Percentiles rank a stretch among this genome's conserved stretches.
Evolutionary conservation across 768 basidiomycete genomes (phyloP).

Genomic region (Tricholomella constricta): DNA sequence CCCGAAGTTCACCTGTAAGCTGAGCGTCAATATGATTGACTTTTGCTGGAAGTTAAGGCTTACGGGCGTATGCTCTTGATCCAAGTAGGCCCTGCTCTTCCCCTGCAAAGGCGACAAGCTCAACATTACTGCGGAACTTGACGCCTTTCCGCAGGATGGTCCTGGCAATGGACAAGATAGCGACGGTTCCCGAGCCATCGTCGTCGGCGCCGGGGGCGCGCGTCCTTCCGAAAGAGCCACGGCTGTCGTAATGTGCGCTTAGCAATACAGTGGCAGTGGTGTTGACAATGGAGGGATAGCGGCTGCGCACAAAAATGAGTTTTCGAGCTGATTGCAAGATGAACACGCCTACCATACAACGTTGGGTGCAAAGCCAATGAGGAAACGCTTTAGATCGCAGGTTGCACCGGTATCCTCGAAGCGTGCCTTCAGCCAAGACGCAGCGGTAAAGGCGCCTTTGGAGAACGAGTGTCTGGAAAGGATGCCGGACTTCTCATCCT

Average conservation of each 20-base stretch:
- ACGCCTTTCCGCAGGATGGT: slow-evolving; percentile 68
- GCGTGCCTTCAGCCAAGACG: slow-evolving; percentile 70
- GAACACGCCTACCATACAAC: slow-evolving; percentile 69
- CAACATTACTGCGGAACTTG: slow-evolving; percentile 74
- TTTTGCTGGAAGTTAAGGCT: slow-evolving; percentile 30
- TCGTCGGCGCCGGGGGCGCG: slow-evolving; percentile 61
- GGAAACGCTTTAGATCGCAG: slow-evolving; percentile 70
- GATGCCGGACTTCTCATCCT: slow-evolving; percentile 72
- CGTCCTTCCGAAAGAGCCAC: slow-evolving; percentile 81
- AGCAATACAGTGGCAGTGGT: slow-evolving; percentile 70
- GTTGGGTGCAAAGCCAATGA: slow-evolving; percentile 79
- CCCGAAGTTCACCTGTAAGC: slow-evolving; percentile 56
- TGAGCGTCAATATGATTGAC: background rate
- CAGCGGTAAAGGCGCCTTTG: slow-evolving; percentile 61
- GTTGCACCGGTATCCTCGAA: slow-evolving; percentile 77
- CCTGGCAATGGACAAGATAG: slow-evolving; percentile 79
- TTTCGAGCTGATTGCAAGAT: background rate
- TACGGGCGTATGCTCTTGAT: slow-evolving; percentile 77
- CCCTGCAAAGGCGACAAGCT: slow-evolving; percentile 83
- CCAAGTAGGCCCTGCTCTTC: slow-evolving; percentile 91
- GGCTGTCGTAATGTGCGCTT: slow-evolving; percentile 88
- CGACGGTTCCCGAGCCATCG: slow-evolving; percentile 60
- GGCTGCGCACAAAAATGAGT: slow-evolving; percentile 38
- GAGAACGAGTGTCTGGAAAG: slow-evolving; percentile 83
- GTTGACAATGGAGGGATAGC: slow-evolving; percentile 55